A percentile compares a stretch with the other conserved stretches of the same genome.
Conservation (phyloP, 2,329 filamentous ascomycete genomes). For the Talaromyces funiculosus region DNA sequence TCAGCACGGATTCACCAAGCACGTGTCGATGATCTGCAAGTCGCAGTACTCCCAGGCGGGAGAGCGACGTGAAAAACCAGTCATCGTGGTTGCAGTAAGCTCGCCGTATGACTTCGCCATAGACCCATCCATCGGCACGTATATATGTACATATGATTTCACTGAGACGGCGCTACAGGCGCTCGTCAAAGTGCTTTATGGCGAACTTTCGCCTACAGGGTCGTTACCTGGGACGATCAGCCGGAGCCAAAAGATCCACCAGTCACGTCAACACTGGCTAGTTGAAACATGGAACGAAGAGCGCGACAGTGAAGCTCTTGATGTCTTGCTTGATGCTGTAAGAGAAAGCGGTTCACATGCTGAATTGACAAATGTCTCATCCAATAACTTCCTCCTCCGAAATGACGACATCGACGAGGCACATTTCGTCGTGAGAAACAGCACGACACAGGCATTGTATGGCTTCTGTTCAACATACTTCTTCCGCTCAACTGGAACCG, state of each 20-base stretch:
- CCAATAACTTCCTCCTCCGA: slow-evolving; percentile 69
- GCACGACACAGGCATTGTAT: slow-evolving; percentile 83
- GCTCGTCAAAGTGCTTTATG: slow-evolving; percentile 75
- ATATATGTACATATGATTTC: slow-evolving; percentile 93
- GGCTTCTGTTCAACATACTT: slow-evolving; percentile 90
- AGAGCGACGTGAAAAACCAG: slow-evolving; percentile 61
- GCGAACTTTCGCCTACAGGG: slow-evolving; percentile 58
- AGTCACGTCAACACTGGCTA: slow-evolving; percentile 91
- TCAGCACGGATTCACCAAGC: slow-evolving; percentile 90
- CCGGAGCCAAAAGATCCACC: slow-evolving; percentile 79
- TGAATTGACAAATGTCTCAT: slow-evolving; percentile 62
- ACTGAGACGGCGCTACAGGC: slow-evolving; percentile 86
- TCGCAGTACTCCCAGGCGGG: slow-evolving; percentile 35
- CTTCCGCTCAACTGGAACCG: slow-evolving; percentile 61
- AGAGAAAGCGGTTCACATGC: slow-evolving; percentile 57
- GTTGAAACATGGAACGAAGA: slow-evolving; percentile 82
- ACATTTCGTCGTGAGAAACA: slow-evolving; percentile 91
- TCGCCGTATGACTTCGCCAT: slow-evolving; percentile 96
- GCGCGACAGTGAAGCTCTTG: slow-evolving; percentile 66
- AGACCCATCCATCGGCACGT: slow-evolving; percentile 84
- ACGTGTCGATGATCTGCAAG: slow-evolving; percentile 86
- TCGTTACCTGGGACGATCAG: slow-evolving; percentile 65
- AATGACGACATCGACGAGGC: slow-evolving; percentile 67
- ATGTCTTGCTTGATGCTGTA: slow-evolving; percentile 67
- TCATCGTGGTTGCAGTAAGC: slow-evolving; percentile 87